Evolutionary conservation across 768 basidiomycete species (phyloP).

Genomic region (Tephrocybe sp.): DNA sequence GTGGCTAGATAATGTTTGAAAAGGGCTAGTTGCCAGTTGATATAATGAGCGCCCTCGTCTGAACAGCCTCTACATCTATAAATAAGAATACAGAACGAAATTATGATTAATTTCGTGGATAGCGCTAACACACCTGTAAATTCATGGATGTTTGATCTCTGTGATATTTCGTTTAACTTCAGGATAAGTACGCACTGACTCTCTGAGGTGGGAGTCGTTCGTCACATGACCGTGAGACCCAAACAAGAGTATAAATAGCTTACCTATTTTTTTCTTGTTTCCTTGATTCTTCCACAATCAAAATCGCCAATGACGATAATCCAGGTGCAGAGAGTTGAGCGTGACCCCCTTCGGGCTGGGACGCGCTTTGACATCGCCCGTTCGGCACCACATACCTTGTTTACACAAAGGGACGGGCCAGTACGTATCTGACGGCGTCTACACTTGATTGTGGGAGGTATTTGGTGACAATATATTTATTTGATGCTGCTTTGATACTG

Average conservation of each 20-base stretch:
- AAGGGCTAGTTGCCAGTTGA: too few relatives aligned
- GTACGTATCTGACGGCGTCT: conserved; percentile 49
- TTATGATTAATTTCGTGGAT: too few relatives aligned
- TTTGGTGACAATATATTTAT: background rate
- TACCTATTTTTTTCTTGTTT: conserved; percentile 4
- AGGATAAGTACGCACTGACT: too few relatives aligned
- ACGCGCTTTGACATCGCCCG: conserved; percentile 59
- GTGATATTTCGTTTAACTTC: too few relatives aligned
- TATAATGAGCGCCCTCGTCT: too few relatives aligned
- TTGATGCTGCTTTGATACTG: too few relatives aligned
- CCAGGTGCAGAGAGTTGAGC: conserved; percentile 59
- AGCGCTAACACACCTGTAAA: too few relatives aligned
- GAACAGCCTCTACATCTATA: too few relatives aligned
- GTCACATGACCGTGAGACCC: conserved; percentile 18
- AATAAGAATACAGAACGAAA: too few relatives aligned
- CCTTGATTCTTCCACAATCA: conserved; percentile 46
- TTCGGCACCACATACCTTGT: conserved; percentile 62
- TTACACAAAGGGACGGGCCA: conserved; percentile 59
- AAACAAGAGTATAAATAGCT: conserved; percentile 12
- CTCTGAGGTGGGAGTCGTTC: too few relatives aligned
- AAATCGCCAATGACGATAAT: conserved; percentile 51
- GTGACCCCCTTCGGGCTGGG: conserved; percentile 36
- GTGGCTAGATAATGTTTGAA: too few relatives aligned
- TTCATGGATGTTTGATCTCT: too few relatives aligned
- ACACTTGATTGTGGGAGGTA: conserved; percentile 18